Evolutionary conservation across 352 stramenopile species (phyloP).

Genomic region (Globisporangium yorkense): DNA sequence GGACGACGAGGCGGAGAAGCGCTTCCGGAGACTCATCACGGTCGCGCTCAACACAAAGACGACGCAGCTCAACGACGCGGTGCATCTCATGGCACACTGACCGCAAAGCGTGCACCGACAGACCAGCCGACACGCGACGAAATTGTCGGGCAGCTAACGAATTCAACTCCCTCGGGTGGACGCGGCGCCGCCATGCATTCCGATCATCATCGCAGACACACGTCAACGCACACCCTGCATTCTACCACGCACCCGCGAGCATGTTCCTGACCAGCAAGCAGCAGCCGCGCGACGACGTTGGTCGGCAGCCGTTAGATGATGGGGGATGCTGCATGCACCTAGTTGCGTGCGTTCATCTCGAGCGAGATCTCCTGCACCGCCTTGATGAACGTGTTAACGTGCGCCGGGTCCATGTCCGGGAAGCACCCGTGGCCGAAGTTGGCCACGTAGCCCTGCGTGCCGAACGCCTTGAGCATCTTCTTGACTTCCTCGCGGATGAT

Average conservation of each 20-base stretch:
- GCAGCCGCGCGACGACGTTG: too few relatives aligned
- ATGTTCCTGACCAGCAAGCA: too few relatives aligned
- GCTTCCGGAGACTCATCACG: slow-evolving; percentile 75
- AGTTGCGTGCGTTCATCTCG: slow-evolving; percentile 52
- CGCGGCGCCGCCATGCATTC: too few relatives aligned
- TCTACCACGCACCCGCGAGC: too few relatives aligned
- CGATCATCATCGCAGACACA: too few relatives aligned
- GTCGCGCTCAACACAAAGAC: slow-evolving; percentile 70
- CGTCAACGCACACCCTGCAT: too few relatives aligned
- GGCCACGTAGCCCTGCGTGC: slow-evolving; percentile 94
- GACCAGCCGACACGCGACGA: too few relatives aligned
- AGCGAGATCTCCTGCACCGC: slow-evolving; percentile 93
- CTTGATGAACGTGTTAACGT: slow-evolving; percentile 95
- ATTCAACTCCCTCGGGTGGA: too few relatives aligned
- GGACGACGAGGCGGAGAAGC: slow-evolving; percentile 50
- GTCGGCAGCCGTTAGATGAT: too few relatives aligned
- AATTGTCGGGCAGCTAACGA: too few relatives aligned
- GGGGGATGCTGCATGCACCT: background rate
- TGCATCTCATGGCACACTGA: slow-evolving; percentile 81
- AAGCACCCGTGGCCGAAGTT: slow-evolving; percentile 98
- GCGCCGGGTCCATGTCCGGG: slow-evolving; percentile 91
- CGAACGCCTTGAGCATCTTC: slow-evolving; percentile 94
- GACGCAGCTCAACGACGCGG: slow-evolving; percentile 79
- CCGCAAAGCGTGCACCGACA: background rate
- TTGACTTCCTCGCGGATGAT: slow-evolving; percentile 82